Percentiles rank a stretch among this genome's conserved stretches.
These are phyloP conservation scores for Aspergillus brasiliensis DNA, from an alignment of 2,329 filamentous ascomycete genomes.

Conservation along the genomic window DNA sequence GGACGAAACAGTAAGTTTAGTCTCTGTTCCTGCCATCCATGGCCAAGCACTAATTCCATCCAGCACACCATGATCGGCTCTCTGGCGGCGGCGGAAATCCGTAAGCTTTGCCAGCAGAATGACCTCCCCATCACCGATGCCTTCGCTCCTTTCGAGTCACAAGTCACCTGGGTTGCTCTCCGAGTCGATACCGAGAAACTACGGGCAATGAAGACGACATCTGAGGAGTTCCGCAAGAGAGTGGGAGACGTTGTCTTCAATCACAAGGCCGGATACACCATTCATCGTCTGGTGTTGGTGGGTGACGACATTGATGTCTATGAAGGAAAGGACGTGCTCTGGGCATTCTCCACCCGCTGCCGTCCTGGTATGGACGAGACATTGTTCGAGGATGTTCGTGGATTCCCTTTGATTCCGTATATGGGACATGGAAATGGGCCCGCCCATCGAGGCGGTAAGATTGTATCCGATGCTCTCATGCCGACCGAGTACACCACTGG, in stretches of 20 bases:
- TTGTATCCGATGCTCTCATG: slow-evolving; percentile 50
- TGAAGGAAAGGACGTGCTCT: slow-evolving; percentile 50
- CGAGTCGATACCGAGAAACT: slow-evolving; percentile 61
- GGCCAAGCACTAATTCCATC: background rate
- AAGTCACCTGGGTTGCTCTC: slow-evolving; percentile 54
- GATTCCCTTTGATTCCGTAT: slow-evolving; percentile 52
- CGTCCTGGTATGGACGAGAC: slow-evolving; percentile 49
- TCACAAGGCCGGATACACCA: slow-evolving; percentile 46
- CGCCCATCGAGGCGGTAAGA: slow-evolving; percentile 45
- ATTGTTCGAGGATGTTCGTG: slow-evolving; percentile 48
- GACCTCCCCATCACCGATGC: slow-evolving; percentile 50
- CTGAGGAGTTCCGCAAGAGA: slow-evolving; percentile 41
- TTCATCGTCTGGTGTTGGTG: slow-evolving; percentile 50
- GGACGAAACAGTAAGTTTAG: slow-evolving; percentile 46
- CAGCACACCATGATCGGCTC: slow-evolving; percentile 45
- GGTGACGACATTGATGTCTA: slow-evolving; percentile 56
- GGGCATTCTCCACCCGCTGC: slow-evolving; percentile 53
- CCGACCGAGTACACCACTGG: slow-evolving; percentile 47
- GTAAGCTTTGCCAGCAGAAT: slow-evolving; percentile 36
- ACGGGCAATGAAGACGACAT: slow-evolving; percentile 55
- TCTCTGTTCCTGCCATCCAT: background rate
- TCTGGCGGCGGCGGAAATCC: slow-evolving; percentile 49
- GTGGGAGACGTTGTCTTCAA: slow-evolving; percentile 48
- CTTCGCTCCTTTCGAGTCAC: slow-evolving; percentile 50
- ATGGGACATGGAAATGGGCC: slow-evolving; percentile 47